Percentiles rank a stretch among this genome's conserved stretches.
Evolutionary conservation across 768 basidiomycete species (phyloP).

Genomic region (Pleurotus djamor): DNA sequence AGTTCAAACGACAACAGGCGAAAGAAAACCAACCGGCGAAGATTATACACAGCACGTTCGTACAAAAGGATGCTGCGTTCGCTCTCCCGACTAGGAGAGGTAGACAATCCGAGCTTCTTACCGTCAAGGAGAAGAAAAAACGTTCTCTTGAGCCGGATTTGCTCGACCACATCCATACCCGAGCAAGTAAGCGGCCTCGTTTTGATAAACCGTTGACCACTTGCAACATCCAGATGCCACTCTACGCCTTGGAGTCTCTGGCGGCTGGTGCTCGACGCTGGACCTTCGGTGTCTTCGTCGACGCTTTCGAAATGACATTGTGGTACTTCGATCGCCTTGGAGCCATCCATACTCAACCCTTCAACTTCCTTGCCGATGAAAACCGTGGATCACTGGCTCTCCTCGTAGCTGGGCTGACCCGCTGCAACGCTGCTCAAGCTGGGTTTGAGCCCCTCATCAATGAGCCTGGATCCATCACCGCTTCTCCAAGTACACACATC

Average conservation of each 20-base stretch:
- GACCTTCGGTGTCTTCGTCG: background rate
- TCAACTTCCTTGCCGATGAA: background rate
- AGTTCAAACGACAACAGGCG: no score
- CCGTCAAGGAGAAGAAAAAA: no score
- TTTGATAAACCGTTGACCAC: no score
- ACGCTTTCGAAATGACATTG: background rate
- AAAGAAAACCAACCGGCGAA: no score
- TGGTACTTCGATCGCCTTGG: constrained; percentile 3
- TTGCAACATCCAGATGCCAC: no score
- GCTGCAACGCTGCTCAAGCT: background rate
- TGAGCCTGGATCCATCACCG: background rate
- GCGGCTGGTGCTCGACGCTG: background rate
- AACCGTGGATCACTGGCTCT: background rate
- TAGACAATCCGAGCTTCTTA: no score
- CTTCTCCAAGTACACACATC: background rate
- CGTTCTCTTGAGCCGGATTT: no score
- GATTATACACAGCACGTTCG: no score
- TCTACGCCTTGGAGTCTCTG: background rate
- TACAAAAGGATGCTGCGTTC: no score
- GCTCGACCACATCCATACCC: no score
- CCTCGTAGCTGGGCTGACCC: background rate
- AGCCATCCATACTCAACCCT: background rate
- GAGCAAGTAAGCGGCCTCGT: no score
- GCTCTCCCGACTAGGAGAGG: no score
- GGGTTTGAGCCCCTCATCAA: background rate